Evolutionary conservation across 768 basidiomycete species (phyloP).

Genomic region (Leccinum imitatum): DNA sequence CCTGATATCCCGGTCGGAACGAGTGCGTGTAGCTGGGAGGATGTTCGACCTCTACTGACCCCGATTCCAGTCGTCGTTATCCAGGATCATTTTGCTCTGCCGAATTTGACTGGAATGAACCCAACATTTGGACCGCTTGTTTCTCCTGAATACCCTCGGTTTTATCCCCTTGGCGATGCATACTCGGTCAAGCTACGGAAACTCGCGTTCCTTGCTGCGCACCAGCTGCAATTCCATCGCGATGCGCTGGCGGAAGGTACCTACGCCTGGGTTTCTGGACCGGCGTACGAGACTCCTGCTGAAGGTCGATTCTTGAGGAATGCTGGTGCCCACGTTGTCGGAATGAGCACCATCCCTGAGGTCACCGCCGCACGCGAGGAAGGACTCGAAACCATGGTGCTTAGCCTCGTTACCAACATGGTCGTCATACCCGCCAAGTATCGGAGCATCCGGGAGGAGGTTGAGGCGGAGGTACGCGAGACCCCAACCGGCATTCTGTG

Average conservation of each 20-base stretch:
- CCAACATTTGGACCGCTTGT: slow-evolving; percentile 73
- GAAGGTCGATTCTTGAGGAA: slow-evolving; percentile 76
- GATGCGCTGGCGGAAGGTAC: slow-evolving; percentile 73
- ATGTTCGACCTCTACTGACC: slow-evolving; percentile 10
- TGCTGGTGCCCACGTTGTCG: slow-evolving; percentile 86
- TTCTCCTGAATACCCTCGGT: slow-evolving; percentile 63
- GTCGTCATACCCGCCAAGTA: slow-evolving; percentile 73
- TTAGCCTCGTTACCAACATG: slow-evolving; percentile 84
- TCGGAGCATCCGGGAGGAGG: slow-evolving; percentile 69
- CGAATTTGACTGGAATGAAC: slow-evolving; percentile 74
- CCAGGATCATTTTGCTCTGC: slow-evolving; percentile 82
- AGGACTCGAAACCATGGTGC: slow-evolving; percentile 70
- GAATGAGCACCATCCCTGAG: slow-evolving; percentile 92
- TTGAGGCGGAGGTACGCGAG: slow-evolving; percentile 66
- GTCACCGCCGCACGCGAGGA: slow-evolving; percentile 79
- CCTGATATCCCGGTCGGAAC: slow-evolving; percentile 74
- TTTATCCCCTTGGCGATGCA: slow-evolving; percentile 82
- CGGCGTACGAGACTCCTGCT: slow-evolving; percentile 87
- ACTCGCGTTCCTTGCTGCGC: slow-evolving; percentile 68
- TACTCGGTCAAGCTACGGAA: slow-evolving; percentile 74
- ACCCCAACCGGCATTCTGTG: neutral
- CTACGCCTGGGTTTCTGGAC: slow-evolving; percentile 90
- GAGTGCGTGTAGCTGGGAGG: slow-evolving; percentile 45
- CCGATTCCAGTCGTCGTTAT: slow-evolving; percentile 66
- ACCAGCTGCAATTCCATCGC: slow-evolving; percentile 52